A percentile compares a stretch with the other conserved stretches of the same genome.
Evolutionary conservation across 805 yeast species (phyloP).

Genomic region (Isabelozyma heimii): DNA sequence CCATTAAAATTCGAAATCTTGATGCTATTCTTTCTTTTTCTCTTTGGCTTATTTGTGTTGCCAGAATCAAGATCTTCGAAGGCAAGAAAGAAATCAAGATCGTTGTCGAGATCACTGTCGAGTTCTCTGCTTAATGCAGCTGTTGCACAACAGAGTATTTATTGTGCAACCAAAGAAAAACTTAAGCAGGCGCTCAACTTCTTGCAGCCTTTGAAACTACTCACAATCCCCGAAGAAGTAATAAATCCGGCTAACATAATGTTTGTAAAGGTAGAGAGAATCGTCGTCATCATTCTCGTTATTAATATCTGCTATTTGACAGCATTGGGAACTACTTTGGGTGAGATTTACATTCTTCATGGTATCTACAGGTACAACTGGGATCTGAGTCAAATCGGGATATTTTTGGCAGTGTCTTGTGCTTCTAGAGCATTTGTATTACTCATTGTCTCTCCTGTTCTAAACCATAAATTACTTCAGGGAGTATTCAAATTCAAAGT

Average conservation of each 20-base stretch:
- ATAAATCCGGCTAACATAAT: conserved; percentile 15
- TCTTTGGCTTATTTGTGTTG: conserved; percentile 32
- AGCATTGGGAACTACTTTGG: conserved; percentile 35
- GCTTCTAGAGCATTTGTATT: conserved; percentile 48
- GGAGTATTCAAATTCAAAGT: conserved; percentile 25
- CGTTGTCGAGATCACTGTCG: conserved; percentile 22
- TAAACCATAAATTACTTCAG: conserved; percentile 36
- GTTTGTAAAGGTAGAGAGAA: conserved; percentile 17
- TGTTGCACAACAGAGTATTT: neutral
- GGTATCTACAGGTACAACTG: conserved; percentile 54
- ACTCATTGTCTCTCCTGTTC: conserved; percentile 50
- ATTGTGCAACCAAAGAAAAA: neutral
- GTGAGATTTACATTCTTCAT: conserved; percentile 47
- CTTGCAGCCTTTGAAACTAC: conserved; percentile 48
- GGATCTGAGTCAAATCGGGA: conserved; percentile 54
- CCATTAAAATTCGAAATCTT: conserved; percentile 33
- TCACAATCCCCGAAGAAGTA: conserved; percentile 49
- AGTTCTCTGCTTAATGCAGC: conserved; percentile 5
- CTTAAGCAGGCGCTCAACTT: conserved; percentile 14
- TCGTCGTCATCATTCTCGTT: conserved; percentile 48
- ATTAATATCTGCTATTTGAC: conserved; percentile 39
- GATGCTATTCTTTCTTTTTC: conserved; percentile 26
- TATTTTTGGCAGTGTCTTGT: conserved; percentile 52
- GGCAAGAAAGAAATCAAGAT: conserved; percentile 53
- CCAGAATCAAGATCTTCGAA: conserved; percentile 64